Conservation (phyloP, 345 rosid species). For the Citrus cavaleriei region DNA sequence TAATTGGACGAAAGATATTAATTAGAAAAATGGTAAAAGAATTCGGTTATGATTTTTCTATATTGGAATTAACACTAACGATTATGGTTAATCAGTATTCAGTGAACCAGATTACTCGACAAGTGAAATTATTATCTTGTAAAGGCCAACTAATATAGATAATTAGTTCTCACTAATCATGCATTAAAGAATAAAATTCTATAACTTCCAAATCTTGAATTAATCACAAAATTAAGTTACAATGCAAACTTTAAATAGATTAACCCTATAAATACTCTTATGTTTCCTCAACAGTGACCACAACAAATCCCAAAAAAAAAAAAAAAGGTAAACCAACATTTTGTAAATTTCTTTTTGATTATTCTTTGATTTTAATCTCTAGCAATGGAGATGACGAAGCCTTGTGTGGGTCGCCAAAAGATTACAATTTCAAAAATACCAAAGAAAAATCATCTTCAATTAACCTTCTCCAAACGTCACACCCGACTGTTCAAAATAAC, state of each 20-base stretch:
- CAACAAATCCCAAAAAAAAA: neutral
- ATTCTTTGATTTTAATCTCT: neutral
- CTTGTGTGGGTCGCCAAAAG: conserved; percentile 27
- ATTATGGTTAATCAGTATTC: neutral
- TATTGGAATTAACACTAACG: neutral
- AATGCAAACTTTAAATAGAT: no score
- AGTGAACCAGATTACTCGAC: no score
- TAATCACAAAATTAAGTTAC: conserved; percentile 1
- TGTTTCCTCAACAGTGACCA: neutral
- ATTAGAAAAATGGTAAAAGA: neutral
- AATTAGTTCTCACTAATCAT: neutral
- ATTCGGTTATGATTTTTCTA: neutral
- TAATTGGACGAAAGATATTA: neutral
- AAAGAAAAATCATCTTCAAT: conserved; percentile 34
- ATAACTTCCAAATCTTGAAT: conserved; percentile 12
- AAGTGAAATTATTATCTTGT: neutral
- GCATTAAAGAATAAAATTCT: conserved; percentile 4
- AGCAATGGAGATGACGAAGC: conserved; percentile 12
- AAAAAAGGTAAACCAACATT: neutral
- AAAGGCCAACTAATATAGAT: neutral
- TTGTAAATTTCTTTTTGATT: neutral
- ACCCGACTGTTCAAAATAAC: conserved; percentile 48
- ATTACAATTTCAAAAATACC: conserved; percentile 17
- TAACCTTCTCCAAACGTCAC: conserved; percentile 58
- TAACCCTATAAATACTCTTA: neutral